Percentiles rank a stretch among this genome's conserved stretches.
Conservation (phyloP, 257 asterid genomes). For the Craterostigma plantagineum region DNA sequence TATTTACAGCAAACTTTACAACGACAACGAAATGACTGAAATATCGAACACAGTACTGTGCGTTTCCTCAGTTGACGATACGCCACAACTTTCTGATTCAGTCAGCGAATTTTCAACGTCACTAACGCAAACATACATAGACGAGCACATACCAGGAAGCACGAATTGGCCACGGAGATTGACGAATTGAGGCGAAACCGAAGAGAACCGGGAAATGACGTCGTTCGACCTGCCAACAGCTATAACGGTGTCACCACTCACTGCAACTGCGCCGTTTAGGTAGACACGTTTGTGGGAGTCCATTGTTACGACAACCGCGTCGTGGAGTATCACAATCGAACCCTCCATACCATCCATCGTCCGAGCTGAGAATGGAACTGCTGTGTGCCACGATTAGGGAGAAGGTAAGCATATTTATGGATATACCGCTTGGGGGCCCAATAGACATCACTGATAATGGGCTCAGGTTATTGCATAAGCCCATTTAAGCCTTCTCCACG, state of each 20-base stretch:
- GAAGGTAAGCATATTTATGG: too few relatives aligned
- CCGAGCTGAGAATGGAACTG: too few relatives aligned
- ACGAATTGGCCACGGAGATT: slow-evolving; percentile 35
- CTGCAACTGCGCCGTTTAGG: slow-evolving; percentile 44
- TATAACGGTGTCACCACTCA: slow-evolving; percentile 25
- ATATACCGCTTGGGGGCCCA: too few relatives aligned
- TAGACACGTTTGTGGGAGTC: slow-evolving; percentile 35
- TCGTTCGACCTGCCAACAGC: slow-evolving; percentile 43
- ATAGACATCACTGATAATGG: too few relatives aligned
- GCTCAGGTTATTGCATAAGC: too few relatives aligned
- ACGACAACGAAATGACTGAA: neutral
- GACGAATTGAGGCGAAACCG: slow-evolving; percentile 20
- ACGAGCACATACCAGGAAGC: slow-evolving; percentile 26
- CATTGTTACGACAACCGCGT: slow-evolving; percentile 48
- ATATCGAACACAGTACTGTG: neutral
- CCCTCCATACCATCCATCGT: neutral
- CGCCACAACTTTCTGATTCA: neutral
- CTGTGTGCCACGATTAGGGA: too few relatives aligned
- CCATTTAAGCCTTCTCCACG: too few relatives aligned
- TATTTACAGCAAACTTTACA: neutral
- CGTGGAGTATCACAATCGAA: slow-evolving; percentile 33
- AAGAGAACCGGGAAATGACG: slow-evolving; percentile 24
- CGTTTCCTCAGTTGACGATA: neutral
- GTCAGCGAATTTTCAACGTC: neutral
- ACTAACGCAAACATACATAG: neutral